Conservation (phyloP, 805 yeast species). For the Nakazawaea ishiwadae region DNA sequence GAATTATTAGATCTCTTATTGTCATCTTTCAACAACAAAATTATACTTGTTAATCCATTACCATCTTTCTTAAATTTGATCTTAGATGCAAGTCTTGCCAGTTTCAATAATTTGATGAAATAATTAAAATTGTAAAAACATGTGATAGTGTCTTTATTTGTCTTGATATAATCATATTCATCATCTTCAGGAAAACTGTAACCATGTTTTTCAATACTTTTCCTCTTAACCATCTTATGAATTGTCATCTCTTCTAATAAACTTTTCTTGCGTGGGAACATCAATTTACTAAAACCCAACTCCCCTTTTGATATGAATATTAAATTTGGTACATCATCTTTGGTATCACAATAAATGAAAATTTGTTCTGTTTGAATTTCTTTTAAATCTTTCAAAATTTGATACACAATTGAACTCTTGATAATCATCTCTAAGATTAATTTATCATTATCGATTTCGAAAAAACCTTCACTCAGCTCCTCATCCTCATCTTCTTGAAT, state of each 20-base stretch:
- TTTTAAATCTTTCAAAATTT: slow-evolving; percentile 50
- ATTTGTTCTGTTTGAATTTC: slow-evolving; percentile 50
- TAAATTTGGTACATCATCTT: slow-evolving; percentile 28
- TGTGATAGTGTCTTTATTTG: slow-evolving; percentile 26
- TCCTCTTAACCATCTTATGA: slow-evolving; percentile 19
- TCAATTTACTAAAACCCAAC: slow-evolving; percentile 65
- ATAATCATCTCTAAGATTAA: slow-evolving; percentile 48
- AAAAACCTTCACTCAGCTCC: slow-evolving; percentile 9
- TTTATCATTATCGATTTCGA: slow-evolving; percentile 38
- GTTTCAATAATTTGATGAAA: slow-evolving; percentile 43
- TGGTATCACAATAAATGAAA: slow-evolving; percentile 37
- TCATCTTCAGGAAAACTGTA: slow-evolving; percentile 19
- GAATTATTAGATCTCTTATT: background rate
- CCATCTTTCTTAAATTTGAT: slow-evolving; percentile 53
- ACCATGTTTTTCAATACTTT: slow-evolving; percentile 26
- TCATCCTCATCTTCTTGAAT: slow-evolving; percentile 14
- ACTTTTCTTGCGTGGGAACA: slow-evolving; percentile 58
- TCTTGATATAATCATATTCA: slow-evolving; percentile 17
- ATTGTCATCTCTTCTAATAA: slow-evolving; percentile 58
- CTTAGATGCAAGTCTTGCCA: slow-evolving; percentile 45
- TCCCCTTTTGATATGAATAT: slow-evolving; percentile 65
- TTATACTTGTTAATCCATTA: slow-evolving; percentile 34
- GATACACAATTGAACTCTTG: slow-evolving; percentile 47
- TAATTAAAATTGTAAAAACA: slow-evolving; percentile 46
- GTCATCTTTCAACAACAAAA: slow-evolving; percentile 11